Percentiles rank a stretch among this genome's conserved stretches.
Evolutionary conservation across 2,329 filamentous ascomycete genomes (phyloP).

Genomic region (Ceratocystis smalleyi): DNA sequence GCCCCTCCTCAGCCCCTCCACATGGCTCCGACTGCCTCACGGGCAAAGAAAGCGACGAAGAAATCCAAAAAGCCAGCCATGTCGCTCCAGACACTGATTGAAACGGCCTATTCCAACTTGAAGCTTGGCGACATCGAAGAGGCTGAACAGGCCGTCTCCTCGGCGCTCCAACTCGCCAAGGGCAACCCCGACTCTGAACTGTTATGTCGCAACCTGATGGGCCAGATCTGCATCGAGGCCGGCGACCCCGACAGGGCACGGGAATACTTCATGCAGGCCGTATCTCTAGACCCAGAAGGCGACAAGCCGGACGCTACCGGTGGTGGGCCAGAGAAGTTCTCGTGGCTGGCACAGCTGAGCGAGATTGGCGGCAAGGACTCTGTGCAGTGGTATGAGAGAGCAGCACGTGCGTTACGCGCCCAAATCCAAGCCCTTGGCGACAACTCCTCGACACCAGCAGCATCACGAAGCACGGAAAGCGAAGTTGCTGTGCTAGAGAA

Average conservation of each 20-base stretch:
- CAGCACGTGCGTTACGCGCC: slow-evolving; percentile 54
- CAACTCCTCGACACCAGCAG: not conserved
- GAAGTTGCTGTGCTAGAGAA: slow-evolving; percentile 44
- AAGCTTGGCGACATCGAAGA: slow-evolving; percentile 30
- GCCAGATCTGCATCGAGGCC: slow-evolving; percentile 66
- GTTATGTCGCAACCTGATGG: slow-evolving; percentile 58
- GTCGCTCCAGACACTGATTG: slow-evolving; percentile 22
- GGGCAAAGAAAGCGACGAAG: slow-evolving; percentile 19
- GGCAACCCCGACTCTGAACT: slow-evolving; percentile 39
- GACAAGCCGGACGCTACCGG: slow-evolving; percentile 52
- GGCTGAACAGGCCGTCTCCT: slow-evolving; percentile 27
- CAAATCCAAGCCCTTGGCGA: slow-evolving; percentile 50
- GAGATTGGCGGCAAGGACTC: slow-evolving; percentile 52
- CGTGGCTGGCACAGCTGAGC: slow-evolving; percentile 85
- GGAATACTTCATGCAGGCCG: slow-evolving; percentile 55
- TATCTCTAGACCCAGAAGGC: slow-evolving; percentile 62
- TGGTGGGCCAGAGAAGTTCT: slow-evolving; percentile 81
- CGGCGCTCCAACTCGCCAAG: slow-evolving; percentile 29
- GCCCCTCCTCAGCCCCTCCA: not conserved
- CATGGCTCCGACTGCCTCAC: slow-evolving; percentile 27
- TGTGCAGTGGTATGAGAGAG: slow-evolving; percentile 52
- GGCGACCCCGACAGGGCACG: slow-evolving; percentile 67
- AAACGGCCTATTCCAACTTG: slow-evolving; percentile 29
- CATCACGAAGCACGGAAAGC: slow-evolving; percentile 21
- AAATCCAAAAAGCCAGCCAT: slow-evolving; percentile 24